A percentile compares a stretch with the other conserved stretches of the same genome.
phyloP scores from a whole-genome alignment of 1,284 basidiomycete genomes.

The Puccinia hordei region DNA sequence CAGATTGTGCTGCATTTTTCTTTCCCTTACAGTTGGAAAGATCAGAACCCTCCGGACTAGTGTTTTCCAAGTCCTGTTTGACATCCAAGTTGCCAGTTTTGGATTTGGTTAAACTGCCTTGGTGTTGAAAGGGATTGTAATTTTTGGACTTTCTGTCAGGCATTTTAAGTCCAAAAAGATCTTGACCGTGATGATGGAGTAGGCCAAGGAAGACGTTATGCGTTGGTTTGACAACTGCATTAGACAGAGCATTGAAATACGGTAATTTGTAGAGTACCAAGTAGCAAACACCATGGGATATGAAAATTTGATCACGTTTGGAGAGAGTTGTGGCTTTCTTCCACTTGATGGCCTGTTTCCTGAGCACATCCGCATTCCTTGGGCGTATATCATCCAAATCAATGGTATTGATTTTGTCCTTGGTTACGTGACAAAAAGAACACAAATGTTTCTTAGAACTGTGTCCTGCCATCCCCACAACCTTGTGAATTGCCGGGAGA shows the following conservation, averaged over 20 bases:
- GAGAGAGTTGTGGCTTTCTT: slow-evolving; percentile 18
- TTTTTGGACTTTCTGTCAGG: background rate
- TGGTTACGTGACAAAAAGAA: slow-evolving; percentile 4
- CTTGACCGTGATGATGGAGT: slow-evolving; percentile 13
- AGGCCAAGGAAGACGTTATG: slow-evolving; percentile 45
- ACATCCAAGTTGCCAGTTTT: too few species aligned
- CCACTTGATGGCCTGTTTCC: too few species aligned
- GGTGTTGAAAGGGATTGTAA: background rate
- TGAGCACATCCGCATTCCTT: too few species aligned
- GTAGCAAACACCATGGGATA: slow-evolving; percentile 32
- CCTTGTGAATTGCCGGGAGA: slow-evolving; percentile 34
- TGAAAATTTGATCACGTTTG: slow-evolving; percentile 10
- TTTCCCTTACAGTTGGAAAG: too few species aligned
- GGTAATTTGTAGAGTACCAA: slow-evolving; percentile 29
- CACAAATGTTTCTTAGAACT: slow-evolving; percentile 10
- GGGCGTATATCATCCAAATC: background rate
- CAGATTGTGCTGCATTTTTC: too few species aligned
- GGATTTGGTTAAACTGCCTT: too few species aligned
- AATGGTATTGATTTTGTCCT: background rate
- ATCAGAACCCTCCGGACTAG: too few species aligned
- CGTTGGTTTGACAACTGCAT: slow-evolving; percentile 36
- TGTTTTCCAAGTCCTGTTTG: too few species aligned
- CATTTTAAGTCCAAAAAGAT: slow-evolving; percentile 30
- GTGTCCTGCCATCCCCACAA: slow-evolving; percentile 35
- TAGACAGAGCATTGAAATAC: slow-evolving; percentile 14